Evolutionary conservation across 1,139 yeast genomes (phyloP).

Genomic region (Zhuliangozyma blackwelliae): DNA sequence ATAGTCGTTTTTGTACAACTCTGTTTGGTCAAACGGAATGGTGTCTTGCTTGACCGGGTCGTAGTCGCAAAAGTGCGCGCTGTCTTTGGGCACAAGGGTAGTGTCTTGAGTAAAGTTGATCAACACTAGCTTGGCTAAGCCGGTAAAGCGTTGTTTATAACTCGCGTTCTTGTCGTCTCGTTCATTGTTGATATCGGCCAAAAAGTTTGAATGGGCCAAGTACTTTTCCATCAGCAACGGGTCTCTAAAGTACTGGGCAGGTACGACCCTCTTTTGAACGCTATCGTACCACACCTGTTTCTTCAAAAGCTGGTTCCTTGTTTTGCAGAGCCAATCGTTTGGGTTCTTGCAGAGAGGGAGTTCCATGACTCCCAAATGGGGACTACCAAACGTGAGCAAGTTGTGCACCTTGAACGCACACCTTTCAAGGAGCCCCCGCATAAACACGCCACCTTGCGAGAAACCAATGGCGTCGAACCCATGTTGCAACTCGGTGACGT

Average conservation of each 20-base stretch:
- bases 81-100: slow-evolving; percentile 68
- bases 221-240: slow-evolving; percentile 45
- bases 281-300: slow-evolving; percentile 57
- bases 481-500: slow-evolving; percentile 34
- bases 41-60: slow-evolving; percentile 39
- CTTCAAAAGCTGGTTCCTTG: slow-evolving; percentile 51
- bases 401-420: slow-evolving; percentile 51
- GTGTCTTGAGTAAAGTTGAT: slow-evolving; percentile 58
- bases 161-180: slow-evolving; percentile 18
- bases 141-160: slow-evolving; percentile 40
- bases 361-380: slow-evolving; percentile 74
- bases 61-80: slow-evolving; percentile 62
- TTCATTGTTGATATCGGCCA: slow-evolving; percentile 71
- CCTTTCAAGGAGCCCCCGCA: slow-evolving; percentile 60
- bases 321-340: slow-evolving; percentile 58
- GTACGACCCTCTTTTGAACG: slow-evolving; percentile 56
- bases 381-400: slow-evolving; percentile 74
- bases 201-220: slow-evolving; percentile 45
- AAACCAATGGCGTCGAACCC: slow-evolving; percentile 79
- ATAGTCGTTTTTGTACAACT: slow-evolving; percentile 47
- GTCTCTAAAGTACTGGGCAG: slow-evolving; percentile 76
- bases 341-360: slow-evolving; percentile 55
- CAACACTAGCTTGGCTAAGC: slow-evolving; percentile 53
- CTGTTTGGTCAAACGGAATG: slow-evolving; percentile 48
- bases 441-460: slow-evolving; percentile 77